Base-by-base conservation (phyloP, 2,329 filamentous ascomycete species). In the Rhynchosporium agropyri region DNA sequence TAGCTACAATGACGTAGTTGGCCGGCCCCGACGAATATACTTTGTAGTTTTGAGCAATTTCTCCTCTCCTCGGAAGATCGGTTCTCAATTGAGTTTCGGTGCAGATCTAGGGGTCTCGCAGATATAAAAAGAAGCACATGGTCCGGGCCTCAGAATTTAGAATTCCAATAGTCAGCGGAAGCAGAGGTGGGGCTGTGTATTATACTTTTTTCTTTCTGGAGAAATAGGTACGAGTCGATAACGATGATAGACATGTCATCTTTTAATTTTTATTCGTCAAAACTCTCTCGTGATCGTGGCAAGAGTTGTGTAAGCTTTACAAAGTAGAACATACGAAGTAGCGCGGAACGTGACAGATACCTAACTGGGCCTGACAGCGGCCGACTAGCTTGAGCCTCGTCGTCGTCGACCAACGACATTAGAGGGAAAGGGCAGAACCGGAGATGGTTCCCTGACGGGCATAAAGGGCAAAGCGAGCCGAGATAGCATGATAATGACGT, bases 81-180 rank as follows among this genome's bases (percentile, higher is more conserved):
- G 20, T 36, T 10, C 51, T 54, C 51, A 54, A 54, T 54, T 54
- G 51, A 54, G 51, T 54, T 54, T 54, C 9, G 20, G 20, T 42
- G 51, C 51, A 54, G 51, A 54, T 54, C 51, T 54, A 54, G 51
- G 51, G 51, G 51, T 54, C 51, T 26, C 6, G 51, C 20, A 54
- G 51, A 54, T 54, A 54, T 54, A 13, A 29, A 29, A 42, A 54
- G 51, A 54, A 54, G 40, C 51, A 40, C 26, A 4, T 54, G 51
- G 51, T 54, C 51, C 33, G 33, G 40, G 51, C 51, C 51, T 54
- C 33, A 54, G 33, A 5, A 40, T 36, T 36, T 20, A 20, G 20
- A 54, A 33, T 20, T 54, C 40, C 36, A 54, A 54, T 54, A 54
- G 40, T 54, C 50, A 33, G 10, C 51, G 15, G 43, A n/a, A 46